Evolutionary conservation across 2,329 filamentous ascomycete genomes (phyloP).

Genomic region (Alternaria dauci): DNA sequence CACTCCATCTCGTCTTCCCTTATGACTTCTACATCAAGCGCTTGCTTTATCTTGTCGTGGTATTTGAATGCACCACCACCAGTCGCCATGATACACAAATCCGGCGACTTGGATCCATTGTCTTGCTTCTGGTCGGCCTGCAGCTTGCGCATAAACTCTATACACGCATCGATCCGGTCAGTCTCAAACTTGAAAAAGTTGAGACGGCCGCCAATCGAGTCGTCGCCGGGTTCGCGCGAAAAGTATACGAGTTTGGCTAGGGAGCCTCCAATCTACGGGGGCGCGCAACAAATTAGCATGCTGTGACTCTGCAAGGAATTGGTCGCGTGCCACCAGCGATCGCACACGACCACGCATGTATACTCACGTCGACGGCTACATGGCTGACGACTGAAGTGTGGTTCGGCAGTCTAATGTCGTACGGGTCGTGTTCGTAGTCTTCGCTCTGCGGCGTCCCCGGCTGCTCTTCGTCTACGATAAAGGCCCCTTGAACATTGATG

Average conservation of each 20-base stretch:
- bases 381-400: constrained; percentile 96
- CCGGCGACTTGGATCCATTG: constrained; percentile 74
- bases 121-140: constrained; percentile 81
- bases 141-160: constrained; percentile 87
- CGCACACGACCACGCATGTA: constrained; percentile 21
- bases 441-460: constrained; percentile 61
- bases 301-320: neutral
- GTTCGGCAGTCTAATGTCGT: constrained; percentile 94
- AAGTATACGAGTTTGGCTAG: constrained; percentile 98
- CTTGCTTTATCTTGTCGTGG: constrained; percentile 87
- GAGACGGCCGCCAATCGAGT: constrained; percentile 83
- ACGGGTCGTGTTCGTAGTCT: constrained; percentile 75
- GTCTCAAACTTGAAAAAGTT: constrained; percentile 98
- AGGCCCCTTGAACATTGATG: constrained; percentile 96
- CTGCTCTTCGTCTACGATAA: constrained; percentile 82
- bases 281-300: constrained; percentile 29
- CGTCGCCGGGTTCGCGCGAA: constrained; percentile 82
- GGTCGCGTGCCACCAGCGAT: constrained; percentile 19
- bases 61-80: constrained; percentile 97
- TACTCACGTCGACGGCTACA: constrained; percentile 89
- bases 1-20: constrained; percentile 99
- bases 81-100: constrained; percentile 92
- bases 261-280: constrained; percentile 84
- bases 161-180: constrained; percentile 89
- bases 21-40: constrained; percentile 85